Base-by-base conservation (phyloP, 1,139 yeast species). In the Yamadazyma oceani region DNA sequence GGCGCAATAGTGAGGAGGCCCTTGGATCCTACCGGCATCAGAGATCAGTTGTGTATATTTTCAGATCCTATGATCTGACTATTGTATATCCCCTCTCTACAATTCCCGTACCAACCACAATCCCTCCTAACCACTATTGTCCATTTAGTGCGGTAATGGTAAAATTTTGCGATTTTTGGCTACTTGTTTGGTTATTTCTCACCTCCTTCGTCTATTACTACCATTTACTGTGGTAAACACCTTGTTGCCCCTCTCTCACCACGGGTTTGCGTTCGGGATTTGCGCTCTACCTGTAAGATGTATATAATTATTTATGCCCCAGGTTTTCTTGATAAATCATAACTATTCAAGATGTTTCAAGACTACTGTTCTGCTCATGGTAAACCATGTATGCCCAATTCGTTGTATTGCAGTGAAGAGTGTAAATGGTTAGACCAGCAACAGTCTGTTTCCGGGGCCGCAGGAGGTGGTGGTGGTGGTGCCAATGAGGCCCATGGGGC, bases 331-430 rank as follows among this genome's bases (percentile, higher is more conserved):
- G 7, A 8, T 21, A 21, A 21, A 10, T 26, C 9, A 26, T 12
- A 26, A 26, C n/a, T 19, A 8, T 5, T 19, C 8, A 19, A 19
- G 21, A 19, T 53, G 57, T 52, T 51, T 33, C 50, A 52, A 39
- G 57, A 53, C 31, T 53, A 51, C 37, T 52, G 57, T 32, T 37
- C 44, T 26, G 42, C 52, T 13, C 56, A 53, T 36, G 56, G 56
- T 16, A 42, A 32, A 13, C 54, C 48, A 7, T 44, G 50, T 34
- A 38, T 40, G 17, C 36, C 50, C 2, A 51, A 49, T 6, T 49
- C 55, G 6, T 45, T 52, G 17, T 52, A 52, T 41, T 53, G 57
- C 37, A 38, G 50, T 34, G 53, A 49, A 31, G 55, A 51, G 34
- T 52, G 56, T 35, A 43, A 45, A 22, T 29, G 41, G 4, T 40